Conservation (phyloP, 2,329 filamentous ascomycete species). For the Orbilia blumenaviensis region DNA sequence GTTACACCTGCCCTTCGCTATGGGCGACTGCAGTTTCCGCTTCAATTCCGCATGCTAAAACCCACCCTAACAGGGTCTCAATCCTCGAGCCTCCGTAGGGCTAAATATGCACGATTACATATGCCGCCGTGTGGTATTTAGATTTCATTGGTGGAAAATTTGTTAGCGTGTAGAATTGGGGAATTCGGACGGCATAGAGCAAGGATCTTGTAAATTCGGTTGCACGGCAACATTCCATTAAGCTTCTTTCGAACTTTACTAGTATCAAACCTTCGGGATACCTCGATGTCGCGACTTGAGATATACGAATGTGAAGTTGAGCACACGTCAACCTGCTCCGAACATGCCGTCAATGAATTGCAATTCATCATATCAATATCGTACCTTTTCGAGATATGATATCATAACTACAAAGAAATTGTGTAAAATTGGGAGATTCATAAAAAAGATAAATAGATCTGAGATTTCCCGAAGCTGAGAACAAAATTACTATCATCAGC, state of each 20-base stretch:
- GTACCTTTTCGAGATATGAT: constrained; percentile 5
- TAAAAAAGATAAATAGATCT: constrained; percentile 26
- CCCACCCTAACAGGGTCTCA: neutral
- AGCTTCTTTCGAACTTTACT: neutral
- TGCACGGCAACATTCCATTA: neutral
- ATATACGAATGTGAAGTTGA: neutral
- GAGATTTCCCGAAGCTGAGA: neutral
- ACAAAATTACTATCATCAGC: constrained; percentile 6
- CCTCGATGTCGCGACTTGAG: neutral
- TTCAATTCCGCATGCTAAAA: neutral
- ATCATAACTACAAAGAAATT: constrained; percentile 1
- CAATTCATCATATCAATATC: neutral
- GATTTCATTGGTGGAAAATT: constrained; percentile 21
- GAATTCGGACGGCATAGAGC: neutral
- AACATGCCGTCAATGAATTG: neutral
- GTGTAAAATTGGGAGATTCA: neutral
- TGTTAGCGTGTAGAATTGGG: neutral
- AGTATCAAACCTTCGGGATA: constrained; percentile 4
- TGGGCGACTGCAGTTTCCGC: neutral
- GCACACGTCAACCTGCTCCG: constrained; percentile 1
- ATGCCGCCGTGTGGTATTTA: neutral
- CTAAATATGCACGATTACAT: constrained; percentile 17
- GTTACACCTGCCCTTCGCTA: constrained; percentile 12
- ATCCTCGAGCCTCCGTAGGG: neutral
- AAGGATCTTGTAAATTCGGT: neutral